Base-by-base conservation (phyloP, 257 asterid genomes). In the Solanum pennellii region DNA sequence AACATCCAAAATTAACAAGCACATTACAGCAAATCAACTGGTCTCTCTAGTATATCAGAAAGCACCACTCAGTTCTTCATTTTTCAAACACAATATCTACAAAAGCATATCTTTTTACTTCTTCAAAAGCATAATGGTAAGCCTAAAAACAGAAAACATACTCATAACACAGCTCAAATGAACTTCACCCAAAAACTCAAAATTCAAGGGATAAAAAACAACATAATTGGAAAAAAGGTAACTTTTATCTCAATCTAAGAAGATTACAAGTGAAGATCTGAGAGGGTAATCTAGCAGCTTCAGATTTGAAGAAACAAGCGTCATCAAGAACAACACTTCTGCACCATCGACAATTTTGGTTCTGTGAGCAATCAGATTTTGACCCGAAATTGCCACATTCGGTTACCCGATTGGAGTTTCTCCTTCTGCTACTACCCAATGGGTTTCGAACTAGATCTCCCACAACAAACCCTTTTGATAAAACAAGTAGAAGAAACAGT, bases 221-320 rank as follows among this genome's bases (percentile, higher is more conserved):
- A 6, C 69, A 86, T 9, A 20, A 52, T 25, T 44, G 83, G 31
- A 75, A 42, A 39, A 59, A 37, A 3, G 59, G 37, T 7, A 13
- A 52, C 68, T 18, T 82, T 49, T 29, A 44, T 79, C 84, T 45
- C 27, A 45, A 16, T 82, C 69, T 82, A 49, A 11, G 16, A 29
- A 49, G 88, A 87, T 90, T 73, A 45, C 92, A 91, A 31, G 52
- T 31, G 82, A 88, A 91, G 89, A 91, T 86, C 84, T 91, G 91
- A 41, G 91, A 87, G 47, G 92, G 92, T 85, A 91, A 80, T 33
- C 91, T 89, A 89, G 83, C 82, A 86, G 93, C 93, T 83, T 91
- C 93, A 52, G 88, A 49, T 42, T 86, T 88, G 88, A 88, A 83
- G 89, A 91, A 91, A 86, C 93, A 91, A 6, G 72, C 60, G 72